Conservation (phyloP, 1,284 basidiomycete genomes). For the Neolentinus lepideus region DNA sequence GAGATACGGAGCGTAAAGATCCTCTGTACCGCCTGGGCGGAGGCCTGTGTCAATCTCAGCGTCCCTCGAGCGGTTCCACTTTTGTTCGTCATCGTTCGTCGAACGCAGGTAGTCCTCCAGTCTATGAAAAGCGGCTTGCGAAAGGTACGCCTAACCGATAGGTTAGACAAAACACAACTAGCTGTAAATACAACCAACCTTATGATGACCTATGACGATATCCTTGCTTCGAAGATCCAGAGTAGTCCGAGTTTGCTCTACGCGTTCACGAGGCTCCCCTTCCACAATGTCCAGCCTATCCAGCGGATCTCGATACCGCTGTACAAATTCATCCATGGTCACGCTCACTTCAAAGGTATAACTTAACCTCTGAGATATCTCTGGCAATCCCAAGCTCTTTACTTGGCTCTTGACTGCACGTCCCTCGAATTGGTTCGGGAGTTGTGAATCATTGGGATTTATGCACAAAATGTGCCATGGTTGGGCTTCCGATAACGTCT, state of each 20-base stretch:
- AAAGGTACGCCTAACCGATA: slow-evolving; percentile 77
- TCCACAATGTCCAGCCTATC: slow-evolving; percentile 39
- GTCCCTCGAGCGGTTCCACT: slow-evolving; percentile 65
- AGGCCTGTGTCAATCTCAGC: slow-evolving; percentile 73
- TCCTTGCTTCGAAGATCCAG: slow-evolving; percentile 68
- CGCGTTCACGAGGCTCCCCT: slow-evolving; percentile 44
- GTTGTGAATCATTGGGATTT: slow-evolving; percentile 92
- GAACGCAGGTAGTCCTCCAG: slow-evolving; percentile 86
- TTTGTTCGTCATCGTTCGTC: slow-evolving; percentile 78
- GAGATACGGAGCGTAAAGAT: slow-evolving; percentile 73
- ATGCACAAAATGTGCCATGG: slow-evolving; percentile 91
- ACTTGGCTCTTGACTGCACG: slow-evolving; percentile 90
- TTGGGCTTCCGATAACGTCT: slow-evolving; percentile 86
- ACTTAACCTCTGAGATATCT: slow-evolving; percentile 65
- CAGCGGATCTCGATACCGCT: slow-evolving; percentile 68
- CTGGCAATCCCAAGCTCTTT: slow-evolving; percentile 72
- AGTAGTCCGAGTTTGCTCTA: slow-evolving; percentile 54
- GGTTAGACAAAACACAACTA: slow-evolving; percentile 1
- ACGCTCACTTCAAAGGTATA: slow-evolving; percentile 80
- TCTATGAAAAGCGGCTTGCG: slow-evolving; percentile 80
- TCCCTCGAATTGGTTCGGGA: slow-evolving; percentile 94
- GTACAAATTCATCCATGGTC: slow-evolving; percentile 83
- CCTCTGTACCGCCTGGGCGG: slow-evolving; percentile 57
- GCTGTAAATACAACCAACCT: slow-evolving; percentile 38
- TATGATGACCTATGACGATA: slow-evolving; percentile 73